These are phyloP conservation scores for Lipomyces kockii DNA, from an alignment of 805 yeast species.

Conservation along the genomic window DNA sequence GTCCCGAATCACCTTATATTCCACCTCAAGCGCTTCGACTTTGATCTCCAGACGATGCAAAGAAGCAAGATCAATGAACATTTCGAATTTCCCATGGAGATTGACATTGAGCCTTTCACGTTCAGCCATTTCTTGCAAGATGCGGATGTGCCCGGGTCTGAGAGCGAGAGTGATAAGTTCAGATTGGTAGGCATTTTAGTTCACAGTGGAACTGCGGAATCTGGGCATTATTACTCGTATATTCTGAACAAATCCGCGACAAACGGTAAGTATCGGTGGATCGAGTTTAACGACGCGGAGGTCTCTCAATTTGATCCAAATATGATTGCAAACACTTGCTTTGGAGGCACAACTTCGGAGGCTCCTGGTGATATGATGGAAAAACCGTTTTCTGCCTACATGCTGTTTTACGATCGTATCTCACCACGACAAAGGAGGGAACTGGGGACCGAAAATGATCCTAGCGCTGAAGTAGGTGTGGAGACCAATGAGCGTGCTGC, in stretches of 20 bases:
- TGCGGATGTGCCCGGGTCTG: not conserved
- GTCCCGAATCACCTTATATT: conserved; percentile 32
- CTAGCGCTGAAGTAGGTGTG: not conserved
- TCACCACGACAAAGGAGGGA: not conserved
- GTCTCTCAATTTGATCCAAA: conserved; percentile 27
- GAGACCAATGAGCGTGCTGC: not conserved
- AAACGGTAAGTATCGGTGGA: conserved; percentile 20
- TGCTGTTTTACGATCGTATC: conserved; percentile 36
- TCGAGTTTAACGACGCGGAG: conserved; percentile 33
- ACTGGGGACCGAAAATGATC: not conserved
- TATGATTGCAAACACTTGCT: conserved; percentile 22
- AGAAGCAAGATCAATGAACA: conserved; percentile 34
- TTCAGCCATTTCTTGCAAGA: conserved; percentile 12
- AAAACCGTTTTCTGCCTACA: conserved; percentile 32
- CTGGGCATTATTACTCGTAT: conserved; percentile 35
- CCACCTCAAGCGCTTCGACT: conserved; percentile 35
- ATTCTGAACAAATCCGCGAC: conserved; percentile 17
- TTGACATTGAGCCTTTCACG: conserved; percentile 28
- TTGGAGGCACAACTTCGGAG: conserved; percentile 23
- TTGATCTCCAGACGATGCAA: conserved; percentile 35
- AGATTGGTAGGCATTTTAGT: conserved; percentile 28
- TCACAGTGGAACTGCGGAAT: conserved; percentile 35
- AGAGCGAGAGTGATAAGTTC: conserved; percentile 15
- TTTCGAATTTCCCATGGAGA: conserved; percentile 31
- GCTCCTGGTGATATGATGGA: conserved; percentile 17